Percentiles rank a stretch among this genome's conserved stretches.
phyloP scores from a whole-genome alignment of 352 stramenopile species.

The Pythium rhizo-oryzae region DNA sequence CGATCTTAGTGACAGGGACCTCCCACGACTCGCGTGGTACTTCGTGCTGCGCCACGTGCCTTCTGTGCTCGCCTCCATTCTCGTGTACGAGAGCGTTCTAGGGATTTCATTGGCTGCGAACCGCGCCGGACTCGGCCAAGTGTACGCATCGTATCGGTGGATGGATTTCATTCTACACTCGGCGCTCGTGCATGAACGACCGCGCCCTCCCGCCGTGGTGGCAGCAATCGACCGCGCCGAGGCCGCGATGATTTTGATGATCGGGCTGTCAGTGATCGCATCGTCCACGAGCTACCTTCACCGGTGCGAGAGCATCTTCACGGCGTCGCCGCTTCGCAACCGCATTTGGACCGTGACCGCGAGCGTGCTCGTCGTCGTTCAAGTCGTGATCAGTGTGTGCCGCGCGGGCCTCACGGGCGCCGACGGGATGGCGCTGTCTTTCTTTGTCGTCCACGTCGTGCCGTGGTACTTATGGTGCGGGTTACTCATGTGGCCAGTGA shows the following conservation, averaged over 20 bases:
- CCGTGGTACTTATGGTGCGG: constrained; percentile 65
- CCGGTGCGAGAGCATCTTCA: constrained; percentile 73
- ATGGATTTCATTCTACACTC: constrained; percentile 67
- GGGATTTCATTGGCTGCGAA: constrained; percentile 64
- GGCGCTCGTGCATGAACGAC: constrained; percentile 45
- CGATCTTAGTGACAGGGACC: constrained; percentile 52
- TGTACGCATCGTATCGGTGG: constrained; percentile 49
- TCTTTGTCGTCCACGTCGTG: constrained; percentile 51
- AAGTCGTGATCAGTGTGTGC: constrained; percentile 48
- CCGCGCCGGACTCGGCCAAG: constrained; percentile 16
- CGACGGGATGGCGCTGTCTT: constrained; percentile 53
- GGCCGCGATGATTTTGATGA: constrained; percentile 69
- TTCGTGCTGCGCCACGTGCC: constrained; percentile 77
- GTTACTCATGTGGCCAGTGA: constrained; percentile 59
- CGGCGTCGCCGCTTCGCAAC: constrained; percentile 71
- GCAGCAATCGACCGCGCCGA: constrained; percentile 76
- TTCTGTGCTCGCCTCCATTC: constrained; percentile 55
- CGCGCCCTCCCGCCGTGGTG: constrained; percentile 47
- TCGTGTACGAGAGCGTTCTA: constrained; percentile 71
- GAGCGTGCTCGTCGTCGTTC: constrained; percentile 43
- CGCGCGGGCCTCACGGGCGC: constrained; percentile 48
- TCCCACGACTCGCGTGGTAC: constrained; percentile 60
- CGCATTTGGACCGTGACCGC: constrained; percentile 57
- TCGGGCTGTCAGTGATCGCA: constrained; percentile 67
- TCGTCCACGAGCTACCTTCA: constrained; percentile 79